Evolutionary conservation across 2,329 filamentous ascomycete genomes (phyloP), one percentile per base, ranked within the genome.

Genomic region (Colletotrichum somersetense): DNA sequence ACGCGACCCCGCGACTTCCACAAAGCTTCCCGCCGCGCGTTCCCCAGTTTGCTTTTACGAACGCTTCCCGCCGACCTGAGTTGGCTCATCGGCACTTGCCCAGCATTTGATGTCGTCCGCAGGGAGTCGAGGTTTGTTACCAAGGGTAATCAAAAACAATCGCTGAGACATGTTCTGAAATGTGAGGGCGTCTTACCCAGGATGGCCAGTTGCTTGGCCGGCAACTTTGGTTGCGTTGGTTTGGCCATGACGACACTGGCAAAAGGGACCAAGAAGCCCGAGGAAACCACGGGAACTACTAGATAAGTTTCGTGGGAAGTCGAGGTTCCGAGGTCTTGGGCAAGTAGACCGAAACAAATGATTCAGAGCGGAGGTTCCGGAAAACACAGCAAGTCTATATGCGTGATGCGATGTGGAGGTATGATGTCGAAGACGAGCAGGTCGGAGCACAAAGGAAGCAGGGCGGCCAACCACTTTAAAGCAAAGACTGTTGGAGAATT

Each of bases 191-290:
- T 78, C 88, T 85, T 87, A 95, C 93, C 91, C 74, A 97, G 84
- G 78, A 97, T 95, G 55, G 90, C 84, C 78, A 97, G 85, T 83
- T 97, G 94, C 86, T 91, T 89, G 53, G 89, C 85, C 0, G 94
- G 93, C 85, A 96, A 86, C 84, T 91, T 93, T 35, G 90, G 88
- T 74, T 80, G 81, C 67, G 75, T 75, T 70, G 76, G 75, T 65
- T 73, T 75, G 53, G 68, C 18, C 75, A 77, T 70, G 55, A 65
- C 73, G 56, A 66, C 33, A 12, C 38, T 59, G 16, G 20, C 8
- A 46, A 23, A 40, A 40, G n/a, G 16, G 48, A 10, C 6, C 6
- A 46, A 7, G 8, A 11, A 10, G 38, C 35, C 26, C 46, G 16
- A 42, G 35, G 40, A 14, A 53, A 40, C 40, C 18, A 44, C 26